Conservation (phyloP, 257 asterid genomes). For the Catharanthus roseus region DNA sequence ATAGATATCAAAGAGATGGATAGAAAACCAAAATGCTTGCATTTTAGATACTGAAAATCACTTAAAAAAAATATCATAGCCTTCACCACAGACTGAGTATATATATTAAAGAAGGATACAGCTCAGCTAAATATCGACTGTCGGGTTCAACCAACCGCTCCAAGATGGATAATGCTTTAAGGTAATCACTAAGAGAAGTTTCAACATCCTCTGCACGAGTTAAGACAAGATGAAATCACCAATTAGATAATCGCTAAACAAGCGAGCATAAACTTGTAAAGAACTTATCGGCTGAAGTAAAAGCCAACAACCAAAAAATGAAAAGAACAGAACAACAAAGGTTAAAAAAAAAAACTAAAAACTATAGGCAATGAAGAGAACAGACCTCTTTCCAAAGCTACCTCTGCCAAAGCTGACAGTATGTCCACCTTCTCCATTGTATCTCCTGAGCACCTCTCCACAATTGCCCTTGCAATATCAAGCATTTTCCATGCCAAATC, state of each 20-base stretch:
- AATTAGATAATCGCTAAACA: not conserved
- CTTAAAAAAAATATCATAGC: not conserved
- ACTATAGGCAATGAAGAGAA: constrained; percentile 2
- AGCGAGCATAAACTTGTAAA: not conserved
- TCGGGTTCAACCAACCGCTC: constrained; percentile 83
- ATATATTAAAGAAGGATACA: constrained; percentile 61
- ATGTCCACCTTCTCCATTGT: constrained; percentile 91
- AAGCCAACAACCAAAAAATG: not conserved
- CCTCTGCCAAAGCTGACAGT: constrained; percentile 91
- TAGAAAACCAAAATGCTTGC: not conserved
- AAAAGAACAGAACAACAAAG: not conserved
- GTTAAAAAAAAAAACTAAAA: no score
- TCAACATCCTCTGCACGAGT: constrained; percentile 78
- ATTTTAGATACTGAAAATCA: not conserved
- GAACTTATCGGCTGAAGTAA: not conserved
- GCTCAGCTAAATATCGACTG: constrained; percentile 80
- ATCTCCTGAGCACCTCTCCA: constrained; percentile 66
- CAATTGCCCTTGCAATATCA: constrained; percentile 92
- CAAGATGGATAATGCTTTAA: constrained; percentile 79
- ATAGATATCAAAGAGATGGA: constrained; percentile 9
- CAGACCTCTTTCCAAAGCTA: constrained; percentile 93
- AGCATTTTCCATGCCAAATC: constrained; percentile 99
- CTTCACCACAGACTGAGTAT: not conserved
- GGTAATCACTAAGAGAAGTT: constrained; percentile 89
- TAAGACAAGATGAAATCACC: constrained; percentile 4